These are phyloP conservation scores for Aphanomyces stellatus DNA, from an alignment of 352 stramenopile species.

Conservation along the genomic window DNA sequence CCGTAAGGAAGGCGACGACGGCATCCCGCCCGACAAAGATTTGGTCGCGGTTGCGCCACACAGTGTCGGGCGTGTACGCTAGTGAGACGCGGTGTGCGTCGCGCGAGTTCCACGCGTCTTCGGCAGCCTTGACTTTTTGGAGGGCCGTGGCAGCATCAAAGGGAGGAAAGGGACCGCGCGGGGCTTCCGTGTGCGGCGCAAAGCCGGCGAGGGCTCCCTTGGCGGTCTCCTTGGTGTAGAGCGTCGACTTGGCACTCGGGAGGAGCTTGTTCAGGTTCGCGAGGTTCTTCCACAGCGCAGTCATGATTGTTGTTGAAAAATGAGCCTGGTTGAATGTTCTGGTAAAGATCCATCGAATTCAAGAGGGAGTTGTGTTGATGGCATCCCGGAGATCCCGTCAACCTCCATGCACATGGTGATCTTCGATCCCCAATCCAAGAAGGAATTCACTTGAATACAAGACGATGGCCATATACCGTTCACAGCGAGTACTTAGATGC, in stretches of 20 bases:
- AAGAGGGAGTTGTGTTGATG: no score
- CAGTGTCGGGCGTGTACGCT: conserved; percentile 73
- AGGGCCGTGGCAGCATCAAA: conserved; percentile 70
- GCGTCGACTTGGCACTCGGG: conserved; percentile 5
- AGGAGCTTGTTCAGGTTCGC: neutral
- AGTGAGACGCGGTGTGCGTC: conserved; percentile 63
- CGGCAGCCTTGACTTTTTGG: conserved; percentile 73
- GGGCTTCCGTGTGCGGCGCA: neutral
- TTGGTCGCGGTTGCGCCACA: conserved; percentile 77
- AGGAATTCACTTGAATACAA: no score
- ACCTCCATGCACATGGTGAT: no score
- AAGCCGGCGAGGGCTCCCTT: conserved; percentile 10
- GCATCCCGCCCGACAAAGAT: conserved; percentile 69
- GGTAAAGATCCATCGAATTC: no score
- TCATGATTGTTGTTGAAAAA: no score
- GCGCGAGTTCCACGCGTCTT: conserved; percentile 85
- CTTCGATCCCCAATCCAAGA: no score
- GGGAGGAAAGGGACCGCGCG: conserved; percentile 47
- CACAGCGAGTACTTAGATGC: no score
- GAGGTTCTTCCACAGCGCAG: neutral
- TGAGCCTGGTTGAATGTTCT: no score
- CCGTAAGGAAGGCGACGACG: conserved; percentile 65
- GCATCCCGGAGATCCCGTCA: no score
- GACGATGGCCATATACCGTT: no score
- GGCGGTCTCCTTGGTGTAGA: conserved; percentile 15